Conservation (phyloP, 768 basidiomycete genomes). For the Cystofilobasidium bisporidii region DNA sequence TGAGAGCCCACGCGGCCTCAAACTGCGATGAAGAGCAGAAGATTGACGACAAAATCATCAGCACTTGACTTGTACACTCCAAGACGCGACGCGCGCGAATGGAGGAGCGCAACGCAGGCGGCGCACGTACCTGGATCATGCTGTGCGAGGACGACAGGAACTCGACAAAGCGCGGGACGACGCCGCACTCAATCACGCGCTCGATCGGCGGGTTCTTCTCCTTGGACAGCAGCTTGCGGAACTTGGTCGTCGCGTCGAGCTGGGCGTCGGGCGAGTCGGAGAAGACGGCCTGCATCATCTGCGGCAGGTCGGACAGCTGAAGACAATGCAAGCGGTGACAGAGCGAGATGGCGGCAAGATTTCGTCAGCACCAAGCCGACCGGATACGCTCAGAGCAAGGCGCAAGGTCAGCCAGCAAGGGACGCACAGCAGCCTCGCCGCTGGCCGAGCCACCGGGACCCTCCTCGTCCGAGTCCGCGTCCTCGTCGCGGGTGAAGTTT, state of each 20-base stretch:
- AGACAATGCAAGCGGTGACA: background rate
- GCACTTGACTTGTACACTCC: background rate
- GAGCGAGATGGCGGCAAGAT: no score
- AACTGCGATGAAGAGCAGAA: constrained; percentile 49
- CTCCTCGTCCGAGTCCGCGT: constrained; percentile 87
- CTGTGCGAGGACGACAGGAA: constrained; percentile 57
- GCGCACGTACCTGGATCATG: constrained; percentile 44
- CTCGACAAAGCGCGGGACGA: constrained; percentile 93
- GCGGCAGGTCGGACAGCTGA: constrained; percentile 57
- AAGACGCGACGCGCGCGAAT: background rate
- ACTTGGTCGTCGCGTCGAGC: constrained; percentile 93
- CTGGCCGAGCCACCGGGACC: constrained; percentile 42
- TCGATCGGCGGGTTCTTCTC: constrained; percentile 99
- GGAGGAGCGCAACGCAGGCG: background rate
- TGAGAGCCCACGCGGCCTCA: constrained; percentile 95
- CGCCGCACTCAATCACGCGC: constrained; percentile 87
- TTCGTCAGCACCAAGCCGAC: no score
- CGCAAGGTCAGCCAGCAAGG: background rate
- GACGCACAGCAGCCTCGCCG: constrained; percentile 26
- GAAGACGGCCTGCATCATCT: constrained; percentile 85
- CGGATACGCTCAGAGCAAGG: background rate
- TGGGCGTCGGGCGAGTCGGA: constrained; percentile 84
- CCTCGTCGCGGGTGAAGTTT: constrained; percentile 57
- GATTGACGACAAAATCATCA: background rate
- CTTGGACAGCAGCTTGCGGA: constrained; percentile 95